A percentile compares a stretch with the other conserved stretches of the same genome.
phyloP scores from a whole-genome alignment of 2,329 filamentous ascomycete genomes.

The Xylariaceae sp. region DNA sequence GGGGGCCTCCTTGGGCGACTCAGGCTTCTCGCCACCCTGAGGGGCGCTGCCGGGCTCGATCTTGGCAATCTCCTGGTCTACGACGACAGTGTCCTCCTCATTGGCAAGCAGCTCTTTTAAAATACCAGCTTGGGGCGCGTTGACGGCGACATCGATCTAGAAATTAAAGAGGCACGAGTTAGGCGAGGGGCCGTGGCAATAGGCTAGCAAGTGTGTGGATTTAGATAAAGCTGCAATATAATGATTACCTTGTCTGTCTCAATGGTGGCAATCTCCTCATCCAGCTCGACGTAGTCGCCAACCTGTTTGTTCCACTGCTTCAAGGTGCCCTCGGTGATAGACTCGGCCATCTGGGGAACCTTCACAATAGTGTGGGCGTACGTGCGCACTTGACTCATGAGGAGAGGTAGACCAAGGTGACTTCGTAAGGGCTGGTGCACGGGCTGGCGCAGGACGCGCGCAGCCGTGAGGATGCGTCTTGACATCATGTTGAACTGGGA shows the following conservation, averaged over 20 bases:
- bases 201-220: not conserved
- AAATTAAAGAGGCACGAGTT: conserved; percentile 8
- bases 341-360: conserved; percentile 97
- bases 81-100: conserved; percentile 91
- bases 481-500: conserved; percentile 29
- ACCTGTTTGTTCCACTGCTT: conserved; percentile 92
- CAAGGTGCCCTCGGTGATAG: conserved; percentile 92
- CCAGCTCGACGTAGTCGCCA: conserved; percentile 88
- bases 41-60: conserved; percentile 70
- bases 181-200: conserved; percentile 2
- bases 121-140: conserved; percentile 82
- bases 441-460: conserved; percentile 36
- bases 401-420: conserved; percentile 40
- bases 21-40: conserved; percentile 51
- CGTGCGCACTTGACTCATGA: conserved; percentile 52
- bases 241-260: conserved; percentile 90
- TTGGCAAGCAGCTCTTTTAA: conserved; percentile 88
- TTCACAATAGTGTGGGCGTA: conserved; percentile 83
- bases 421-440: conserved; percentile 40
- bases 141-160: conserved; percentile 93
- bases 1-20: conserved; percentile 52
- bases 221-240: not conserved
- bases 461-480: conserved; percentile 35
- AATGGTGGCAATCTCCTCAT: conserved; percentile 97
- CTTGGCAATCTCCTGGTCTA: conserved; percentile 85